Percentiles rank a stretch among this genome's conserved stretches.
phyloP scores from a whole-genome alignment of 1,284 basidiomycete species.

The Violaceomyces palustris region DNA sequence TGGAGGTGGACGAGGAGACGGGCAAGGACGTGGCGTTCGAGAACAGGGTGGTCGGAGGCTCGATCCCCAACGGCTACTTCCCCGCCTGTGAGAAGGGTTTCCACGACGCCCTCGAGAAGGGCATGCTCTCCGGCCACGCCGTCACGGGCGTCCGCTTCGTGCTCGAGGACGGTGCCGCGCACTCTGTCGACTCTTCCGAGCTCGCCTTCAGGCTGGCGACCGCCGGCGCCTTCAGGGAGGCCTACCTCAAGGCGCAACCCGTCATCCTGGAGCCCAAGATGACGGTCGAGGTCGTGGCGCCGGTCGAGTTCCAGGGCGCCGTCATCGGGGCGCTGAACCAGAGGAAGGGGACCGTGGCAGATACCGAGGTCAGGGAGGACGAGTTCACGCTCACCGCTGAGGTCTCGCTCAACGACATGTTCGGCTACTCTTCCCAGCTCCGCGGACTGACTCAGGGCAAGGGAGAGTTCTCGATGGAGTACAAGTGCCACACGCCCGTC shows the following conservation, averaged over 20 bases:
- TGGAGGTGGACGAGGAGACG: constrained; percentile 72
- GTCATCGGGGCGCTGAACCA: constrained; percentile 94
- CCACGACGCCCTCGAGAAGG: constrained; percentile 88
- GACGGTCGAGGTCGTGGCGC: constrained; percentile 95
- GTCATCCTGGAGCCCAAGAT: constrained; percentile 95
- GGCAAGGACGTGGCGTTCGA: constrained; percentile 84
- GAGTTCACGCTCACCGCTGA: constrained; percentile 90
- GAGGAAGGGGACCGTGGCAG: constrained; percentile 87
- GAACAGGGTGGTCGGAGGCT: constrained; percentile 84
- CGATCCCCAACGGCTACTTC: constrained; percentile 84
- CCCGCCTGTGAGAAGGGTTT: constrained; percentile 97
- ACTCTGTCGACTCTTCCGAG: constrained; percentile 96
- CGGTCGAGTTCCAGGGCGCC: constrained; percentile 91
- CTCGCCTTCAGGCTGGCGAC: constrained; percentile 87
- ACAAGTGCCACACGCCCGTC: constrained; percentile 75
- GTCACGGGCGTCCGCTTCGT: constrained; percentile 84
- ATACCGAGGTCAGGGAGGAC: constrained; percentile 93
- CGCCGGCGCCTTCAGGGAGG: constrained; percentile 88
- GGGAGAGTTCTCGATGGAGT: constrained; percentile 73
- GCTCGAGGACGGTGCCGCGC: constrained; percentile 84
- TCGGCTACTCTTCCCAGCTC: constrained; percentile 66
- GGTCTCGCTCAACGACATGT: constrained; percentile 97
- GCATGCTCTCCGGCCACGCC: constrained; percentile 79
- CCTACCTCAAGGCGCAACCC: constrained; percentile 70
- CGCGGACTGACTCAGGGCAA: constrained; percentile 79